Conservation (phyloP, 2,329 filamentous ascomycete species). For the Dactylellina cionopaga region DNA sequence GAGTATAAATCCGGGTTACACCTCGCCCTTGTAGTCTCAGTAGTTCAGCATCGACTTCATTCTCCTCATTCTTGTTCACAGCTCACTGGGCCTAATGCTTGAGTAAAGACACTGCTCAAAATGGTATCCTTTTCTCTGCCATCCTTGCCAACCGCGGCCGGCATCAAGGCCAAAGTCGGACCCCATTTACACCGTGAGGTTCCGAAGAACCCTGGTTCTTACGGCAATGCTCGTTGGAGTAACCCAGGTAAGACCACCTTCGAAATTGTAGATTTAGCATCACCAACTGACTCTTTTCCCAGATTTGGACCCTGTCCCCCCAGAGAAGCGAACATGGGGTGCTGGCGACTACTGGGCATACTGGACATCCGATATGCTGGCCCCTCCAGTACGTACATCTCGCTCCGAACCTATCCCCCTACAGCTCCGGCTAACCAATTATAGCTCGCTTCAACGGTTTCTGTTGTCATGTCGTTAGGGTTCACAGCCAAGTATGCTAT, state of each 20-base stretch:
- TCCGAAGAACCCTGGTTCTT: constrained; percentile 61
- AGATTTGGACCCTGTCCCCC: constrained; percentile 57
- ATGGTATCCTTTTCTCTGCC: constrained; percentile 48
- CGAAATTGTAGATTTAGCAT: constrained; percentile 54
- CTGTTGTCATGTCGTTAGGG: constrained; percentile 62
- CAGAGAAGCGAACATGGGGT: constrained; percentile 65
- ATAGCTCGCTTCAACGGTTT: constrained; percentile 47
- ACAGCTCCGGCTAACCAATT: background rate
- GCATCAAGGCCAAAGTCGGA: constrained; percentile 60
- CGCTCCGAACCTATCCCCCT: background rate
- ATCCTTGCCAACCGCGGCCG: constrained; percentile 54
- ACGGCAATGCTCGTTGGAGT: constrained; percentile 63
- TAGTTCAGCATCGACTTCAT: constrained; percentile 33
- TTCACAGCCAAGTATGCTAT: constrained; percentile 63
- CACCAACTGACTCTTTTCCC: constrained; percentile 59
- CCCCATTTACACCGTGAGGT: constrained; percentile 61
- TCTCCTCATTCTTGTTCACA: constrained; percentile 7
- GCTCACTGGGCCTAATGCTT: constrained; percentile 1
- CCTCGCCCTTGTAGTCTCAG: constrained; percentile 37
- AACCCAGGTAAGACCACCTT: constrained; percentile 61
- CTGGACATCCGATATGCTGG: constrained; percentile 65
- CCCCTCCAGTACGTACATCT: constrained; percentile 58
- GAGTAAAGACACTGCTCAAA: constrained; percentile 14
- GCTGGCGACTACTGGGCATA: constrained; percentile 65
- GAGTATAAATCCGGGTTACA: constrained; percentile 51